phyloP scores from a whole-genome alignment of 495 filamentous ascomycete genomes.

The Thozetella sp. region DNA sequence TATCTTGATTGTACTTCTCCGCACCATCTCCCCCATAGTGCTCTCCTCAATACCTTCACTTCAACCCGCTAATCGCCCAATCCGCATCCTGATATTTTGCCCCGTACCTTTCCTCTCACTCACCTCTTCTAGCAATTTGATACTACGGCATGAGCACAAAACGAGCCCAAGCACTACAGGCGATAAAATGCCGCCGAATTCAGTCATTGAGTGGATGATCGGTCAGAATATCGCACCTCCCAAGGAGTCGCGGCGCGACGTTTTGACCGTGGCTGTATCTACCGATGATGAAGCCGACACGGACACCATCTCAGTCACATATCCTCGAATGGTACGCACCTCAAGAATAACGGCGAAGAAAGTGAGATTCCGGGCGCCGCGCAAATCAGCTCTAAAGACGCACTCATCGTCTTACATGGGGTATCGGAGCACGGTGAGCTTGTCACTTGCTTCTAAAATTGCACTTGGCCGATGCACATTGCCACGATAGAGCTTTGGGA shows the following conservation, averaged over 20 bases:
- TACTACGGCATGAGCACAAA: too few species aligned
- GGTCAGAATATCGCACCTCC: constrained; percentile 29
- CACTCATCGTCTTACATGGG: constrained; percentile 7
- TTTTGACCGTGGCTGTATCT: constrained; percentile 29
- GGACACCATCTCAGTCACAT: constrained; percentile 34
- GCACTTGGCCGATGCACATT: background rate
- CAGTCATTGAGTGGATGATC: constrained; percentile 38
- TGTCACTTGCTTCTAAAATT: background rate
- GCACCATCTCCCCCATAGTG: too few species aligned
- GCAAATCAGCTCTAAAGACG: constrained; percentile 22
- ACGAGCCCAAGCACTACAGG: too few species aligned
- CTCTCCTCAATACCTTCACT: too few species aligned
- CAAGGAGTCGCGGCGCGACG: constrained; percentile 10
- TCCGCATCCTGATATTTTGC: too few species aligned
- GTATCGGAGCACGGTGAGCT: constrained; percentile 3
- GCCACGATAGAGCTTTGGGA: too few species aligned
- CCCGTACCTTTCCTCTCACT: constrained; percentile 2
- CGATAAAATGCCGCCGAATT: constrained; percentile 23
- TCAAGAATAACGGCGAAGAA: constrained; percentile 9
- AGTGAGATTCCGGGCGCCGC: constrained; percentile 19
- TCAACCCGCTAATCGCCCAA: too few species aligned
- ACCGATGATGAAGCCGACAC: constrained; percentile 37
- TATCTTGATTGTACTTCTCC: too few species aligned
- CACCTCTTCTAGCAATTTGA: too few species aligned
- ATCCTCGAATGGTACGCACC: constrained; percentile 20